Base-by-base conservation (phyloP, 495 filamentous ascomycete genomes). In the Immersiella caudata region DNA sequence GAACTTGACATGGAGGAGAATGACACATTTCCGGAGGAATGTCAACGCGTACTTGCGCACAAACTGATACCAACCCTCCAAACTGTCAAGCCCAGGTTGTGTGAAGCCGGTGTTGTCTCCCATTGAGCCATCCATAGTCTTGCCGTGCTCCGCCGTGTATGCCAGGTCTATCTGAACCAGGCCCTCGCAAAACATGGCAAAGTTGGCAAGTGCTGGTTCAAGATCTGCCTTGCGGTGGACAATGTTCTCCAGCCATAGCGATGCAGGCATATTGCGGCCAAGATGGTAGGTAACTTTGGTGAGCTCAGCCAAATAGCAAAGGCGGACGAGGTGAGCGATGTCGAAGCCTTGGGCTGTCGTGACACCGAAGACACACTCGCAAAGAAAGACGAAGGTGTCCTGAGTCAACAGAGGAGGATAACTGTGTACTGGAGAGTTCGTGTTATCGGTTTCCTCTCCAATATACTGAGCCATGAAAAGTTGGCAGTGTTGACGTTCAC, bases 241-340 rank as follows among this genome's bases (percentile, higher is more conserved):
- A 24, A 84, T 74, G 22, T 74, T 73, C 24, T 79, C 74, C 36
- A 82, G 71, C 70, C 81, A 80, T 24, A 67, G 75, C 18, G 71
- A 69, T 5, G 75, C 74, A 36, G 79, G 73, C 51, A 78, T 74
- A 62, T 81, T 83, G 62, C 83, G 76, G 6, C 80, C 82, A 26
- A 90, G 68, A 25, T 83, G 76, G 63, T 81, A 79, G 51, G 85
- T 79, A 3, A 93, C 90, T 78, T 96, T 95, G 52, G 93, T 88
- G 52, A 98, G 86, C 78, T 99, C 94, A 27, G 92, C 92, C 46
- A 96, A 83, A 73, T 96, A 97, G 80, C 95, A 98, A 64, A 97
- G 84, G 14, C 91, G 91, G 29, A 98, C 79, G 18, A 98, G 72
- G 78, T 97, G 92, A 66, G 90, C 86, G 33, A 96, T 87, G 61